These are phyloP conservation scores for Drechmeria coniospora DNA, from an alignment of 2,329 filamentous ascomycete genomes.

Conservation along the genomic window DNA sequence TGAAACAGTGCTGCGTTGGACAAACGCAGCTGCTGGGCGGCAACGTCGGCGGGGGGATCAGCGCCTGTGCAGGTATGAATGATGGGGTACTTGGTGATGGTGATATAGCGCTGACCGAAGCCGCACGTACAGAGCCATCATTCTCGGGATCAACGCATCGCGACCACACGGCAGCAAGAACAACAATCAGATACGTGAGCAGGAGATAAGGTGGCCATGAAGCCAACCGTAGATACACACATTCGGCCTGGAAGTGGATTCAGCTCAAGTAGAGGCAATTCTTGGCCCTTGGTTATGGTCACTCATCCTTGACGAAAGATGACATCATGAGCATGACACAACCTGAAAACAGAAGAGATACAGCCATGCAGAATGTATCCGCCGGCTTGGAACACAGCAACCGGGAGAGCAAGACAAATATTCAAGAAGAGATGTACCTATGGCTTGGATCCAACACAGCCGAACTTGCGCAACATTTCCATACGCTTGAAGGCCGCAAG, in stretches of 20 bases:
- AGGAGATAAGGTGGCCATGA: slow-evolving; percentile 1
- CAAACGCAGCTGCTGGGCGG: too few species aligned
- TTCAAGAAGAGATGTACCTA: slow-evolving; percentile 4
- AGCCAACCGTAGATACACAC: neutral
- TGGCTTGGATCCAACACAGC: slow-evolving; percentile 5
- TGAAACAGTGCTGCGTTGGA: too few species aligned
- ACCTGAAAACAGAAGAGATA: neutral
- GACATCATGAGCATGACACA: neutral
- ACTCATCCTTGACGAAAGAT: slow-evolving; percentile 1
- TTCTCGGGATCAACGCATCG: neutral
- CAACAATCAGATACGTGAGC: neutral
- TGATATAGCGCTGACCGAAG: too few species aligned
- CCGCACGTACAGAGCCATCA: too few species aligned
- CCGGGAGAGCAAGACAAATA: neutral
- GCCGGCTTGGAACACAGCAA: slow-evolving; percentile 1
- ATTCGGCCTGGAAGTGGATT: slow-evolving; percentile 4
- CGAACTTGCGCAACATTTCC: neutral
- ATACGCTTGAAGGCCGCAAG: too few species aligned
- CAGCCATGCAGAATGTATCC: slow-evolving; percentile 3
- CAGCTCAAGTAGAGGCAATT: slow-evolving; percentile 7
- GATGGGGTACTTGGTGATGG: too few species aligned
- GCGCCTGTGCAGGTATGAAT: too few species aligned
- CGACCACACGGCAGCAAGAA: neutral
- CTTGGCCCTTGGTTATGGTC: slow-evolving; percentile 8
- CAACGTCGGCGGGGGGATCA: too few species aligned